phyloP scores from a whole-genome alignment of 2,329 filamentous ascomycete genomes.

The Penicillium concentricum region DNA sequence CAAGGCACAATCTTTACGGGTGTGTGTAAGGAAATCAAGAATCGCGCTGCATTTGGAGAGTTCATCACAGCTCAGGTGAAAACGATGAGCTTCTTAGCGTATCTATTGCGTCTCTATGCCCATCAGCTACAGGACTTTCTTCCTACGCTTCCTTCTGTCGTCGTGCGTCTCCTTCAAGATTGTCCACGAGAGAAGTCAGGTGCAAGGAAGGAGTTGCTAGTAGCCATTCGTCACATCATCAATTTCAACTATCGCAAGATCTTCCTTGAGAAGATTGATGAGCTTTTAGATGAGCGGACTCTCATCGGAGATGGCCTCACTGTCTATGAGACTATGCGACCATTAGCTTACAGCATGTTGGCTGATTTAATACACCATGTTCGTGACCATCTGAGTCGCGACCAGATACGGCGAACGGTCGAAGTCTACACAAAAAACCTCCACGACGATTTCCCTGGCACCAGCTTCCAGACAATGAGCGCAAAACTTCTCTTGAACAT shows the following conservation, averaged over 20 bases:
- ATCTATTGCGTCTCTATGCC: constrained; percentile 83
- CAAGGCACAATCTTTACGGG: constrained; percentile 84
- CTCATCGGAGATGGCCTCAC: constrained; percentile 94
- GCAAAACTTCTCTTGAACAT: constrained; percentile 95
- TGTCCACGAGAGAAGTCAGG: constrained; percentile 93
- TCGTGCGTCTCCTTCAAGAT: constrained; percentile 87
- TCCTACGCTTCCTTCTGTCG: constrained; percentile 78
- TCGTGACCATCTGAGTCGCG: constrained; percentile 78
- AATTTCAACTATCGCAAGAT: constrained; percentile 98
- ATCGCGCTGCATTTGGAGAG: constrained; percentile 90
- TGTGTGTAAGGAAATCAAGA: constrained; percentile 89
- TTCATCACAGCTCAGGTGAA: constrained; percentile 98
- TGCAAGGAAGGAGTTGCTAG: constrained; percentile 88
- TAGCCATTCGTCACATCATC: constrained; percentile 96
- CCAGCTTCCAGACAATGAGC: constrained; percentile 99
- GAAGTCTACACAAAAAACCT: constrained; percentile 96
- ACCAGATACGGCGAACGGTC: constrained; percentile 92
- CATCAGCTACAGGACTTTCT: constrained; percentile 86
- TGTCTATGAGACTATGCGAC: constrained; percentile 93
- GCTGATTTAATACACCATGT: constrained; percentile 98
- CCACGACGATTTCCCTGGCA: constrained; percentile 93
- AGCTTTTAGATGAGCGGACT: constrained; percentile 88
- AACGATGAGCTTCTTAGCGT: constrained; percentile 98
- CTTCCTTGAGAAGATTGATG: constrained; percentile 90
- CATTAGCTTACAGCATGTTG: constrained; percentile 95